Percentiles rank a stretch among this genome's conserved stretches.
phyloP scores from a whole-genome alignment of 2,329 filamentous ascomycete species.

The Metarhizium album region DNA sequence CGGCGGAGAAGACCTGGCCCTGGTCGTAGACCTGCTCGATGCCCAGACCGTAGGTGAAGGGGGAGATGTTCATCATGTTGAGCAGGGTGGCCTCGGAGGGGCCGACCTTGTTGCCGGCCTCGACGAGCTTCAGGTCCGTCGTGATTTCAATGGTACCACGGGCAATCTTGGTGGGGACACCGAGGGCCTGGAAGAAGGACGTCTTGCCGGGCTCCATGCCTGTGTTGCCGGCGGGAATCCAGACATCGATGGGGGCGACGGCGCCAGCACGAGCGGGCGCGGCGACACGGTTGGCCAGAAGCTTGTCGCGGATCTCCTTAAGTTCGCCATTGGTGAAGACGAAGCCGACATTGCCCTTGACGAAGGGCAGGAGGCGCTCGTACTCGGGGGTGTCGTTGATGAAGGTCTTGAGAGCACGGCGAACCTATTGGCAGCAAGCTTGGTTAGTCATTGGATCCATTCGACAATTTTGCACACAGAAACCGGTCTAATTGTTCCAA shows the following conservation, averaged over 20 bases:
- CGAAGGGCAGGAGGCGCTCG: slow-evolving; percentile 90
- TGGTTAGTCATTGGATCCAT: slow-evolving; percentile 10
- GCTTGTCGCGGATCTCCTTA: slow-evolving; percentile 86
- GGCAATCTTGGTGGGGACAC: slow-evolving; percentile 99
- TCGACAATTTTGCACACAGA: too few species aligned
- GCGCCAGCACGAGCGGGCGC: slow-evolving; percentile 97
- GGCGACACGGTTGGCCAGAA: slow-evolving; percentile 93
- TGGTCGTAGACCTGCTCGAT: slow-evolving; percentile 95
- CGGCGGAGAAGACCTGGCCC: slow-evolving; percentile 80
- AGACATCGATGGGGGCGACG: slow-evolving; percentile 87
- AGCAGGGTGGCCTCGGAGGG: slow-evolving; percentile 96
- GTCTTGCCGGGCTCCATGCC: slow-evolving; percentile 99
- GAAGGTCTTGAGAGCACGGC: slow-evolving; percentile 96
- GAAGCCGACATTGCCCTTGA: slow-evolving; percentile 98
- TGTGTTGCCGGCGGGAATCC: slow-evolving; percentile 94
- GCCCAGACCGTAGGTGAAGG: slow-evolving; percentile 98
- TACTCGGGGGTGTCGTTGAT: slow-evolving; percentile 85
- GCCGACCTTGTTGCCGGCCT: slow-evolving; percentile 88
- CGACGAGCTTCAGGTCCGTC: slow-evolving; percentile 92
- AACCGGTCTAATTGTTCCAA: too few species aligned
- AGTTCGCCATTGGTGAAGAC: slow-evolving; percentile 98
- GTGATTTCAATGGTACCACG: slow-evolving; percentile 99
- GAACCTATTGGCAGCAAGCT: slow-evolving; percentile 46
- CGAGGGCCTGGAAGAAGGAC: slow-evolving; percentile 99
- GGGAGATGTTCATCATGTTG: slow-evolving; percentile 99